Evolutionary conservation across 164 flowering plant species (phyloP), one percentile per base, ranked within the genome.

Genomic region (Warburgia ugandensis): DNA sequence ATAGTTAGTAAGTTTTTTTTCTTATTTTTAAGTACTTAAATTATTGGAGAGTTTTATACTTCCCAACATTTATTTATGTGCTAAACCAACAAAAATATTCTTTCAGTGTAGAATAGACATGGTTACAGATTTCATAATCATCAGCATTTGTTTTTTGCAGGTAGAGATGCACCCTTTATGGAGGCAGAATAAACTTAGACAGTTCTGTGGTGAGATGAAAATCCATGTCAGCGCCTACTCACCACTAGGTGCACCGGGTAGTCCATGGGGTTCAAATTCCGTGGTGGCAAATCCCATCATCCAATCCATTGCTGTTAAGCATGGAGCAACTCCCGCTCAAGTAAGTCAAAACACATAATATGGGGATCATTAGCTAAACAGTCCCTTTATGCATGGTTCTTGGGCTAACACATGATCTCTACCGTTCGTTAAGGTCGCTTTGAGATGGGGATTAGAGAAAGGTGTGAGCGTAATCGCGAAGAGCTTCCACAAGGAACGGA

Each of bases 161-260:
- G 95, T 86, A 58, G 95, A 86, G 58, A 79, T 86, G 91, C 88
- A 83, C 53, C 95, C 95, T 13, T 61, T 71, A 68, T 86, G 96
- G 92, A 77, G 83, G 71, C 96, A 83, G 60, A 53, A 46, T n/a
- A 83, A 70, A 70, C 75, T 83, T 0, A 68, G 92, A 54, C 68
- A 75, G 56, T 61, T 68, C 0, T 86, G 96, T 63, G 62, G 48
- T 1, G 80, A 72, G 10, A 45, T 74, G 51, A 72, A 68, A 8
- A 79, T 86, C 59, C 85, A 81, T 42, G 77, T 86, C 9, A 86
- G 86, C 29, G 96, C 86, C 3, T 83, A 86, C 60, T 76, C 84
- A 36, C 84, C 89, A 2, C 72, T 86, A 13, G 96, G 92, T 0
- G 92, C 68, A 2, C 83, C 86, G 14, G 83, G 86, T 5, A 83